Evolutionary conservation across 306 rosid genomes (phyloP), one percentile per base, ranked within the genome.

Genomic region (Senna tora): DNA sequence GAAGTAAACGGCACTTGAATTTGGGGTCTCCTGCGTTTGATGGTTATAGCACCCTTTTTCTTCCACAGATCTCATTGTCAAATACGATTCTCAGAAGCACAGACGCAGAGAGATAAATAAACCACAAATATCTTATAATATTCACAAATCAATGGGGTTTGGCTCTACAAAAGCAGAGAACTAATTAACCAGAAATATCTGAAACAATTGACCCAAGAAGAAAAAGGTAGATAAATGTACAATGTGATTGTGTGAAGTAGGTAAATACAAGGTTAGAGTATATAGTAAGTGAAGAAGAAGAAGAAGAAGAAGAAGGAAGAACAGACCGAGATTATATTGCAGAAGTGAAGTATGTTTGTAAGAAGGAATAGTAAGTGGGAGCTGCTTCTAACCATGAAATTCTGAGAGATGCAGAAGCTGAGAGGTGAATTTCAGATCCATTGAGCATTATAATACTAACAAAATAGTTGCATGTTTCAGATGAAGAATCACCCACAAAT

Each of bases 41-140:
- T 87, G 75, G 78, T 84, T 80, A 72, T 85, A 84, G 75, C 90
- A 83, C 6, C 83, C 88, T 70, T 91, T 91, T 33, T 89, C 96
- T 75, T 91, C 97, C 22, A 87, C 75, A 36, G 88, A 90, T 87
- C 92, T 95, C 97, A 95, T 95, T 62, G 54, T 76, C 76, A 9
- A 75, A 52, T 6, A 65, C 51, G 55, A 45, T 33, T 38, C 65
- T 17, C 55, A 20, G 22, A 5, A 58, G 9, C 67, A 64, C 28
- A 62, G n/a, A 25, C 30, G n/a, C n/a, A n/a, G n/a, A n/a, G n/a
- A n/a, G n/a, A n/a, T n/a, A n/a, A n/a, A n/a, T n/a, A n/a, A n/a
- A n/a, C n/a, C n/a, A n/a, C n/a, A n/a, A n/a, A n/a, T n/a, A n/a
- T n/a, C n/a, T n/a, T n/a, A n/a, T n/a, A n/a, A n/a, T 25, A 25